Evolutionary conservation across 306 rosid genomes (phyloP), one percentile per base, ranked within the genome.

Genomic region (Rosa rugosa): DNA sequence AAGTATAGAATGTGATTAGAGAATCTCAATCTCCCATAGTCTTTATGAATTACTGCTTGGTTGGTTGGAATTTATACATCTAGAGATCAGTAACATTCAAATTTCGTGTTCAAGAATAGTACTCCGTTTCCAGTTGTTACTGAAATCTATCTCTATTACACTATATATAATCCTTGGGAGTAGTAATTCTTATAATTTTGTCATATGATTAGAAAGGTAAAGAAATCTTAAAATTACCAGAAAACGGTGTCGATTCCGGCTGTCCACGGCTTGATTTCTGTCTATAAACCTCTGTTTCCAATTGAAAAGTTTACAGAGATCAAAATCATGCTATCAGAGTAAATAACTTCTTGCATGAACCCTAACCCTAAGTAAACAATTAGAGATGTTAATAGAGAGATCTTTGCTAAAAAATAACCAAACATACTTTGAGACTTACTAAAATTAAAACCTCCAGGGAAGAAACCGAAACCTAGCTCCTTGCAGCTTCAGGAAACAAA

Each of bases 281-380:
- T 51, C 67, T 45, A 4, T 38, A 8, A 54, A 34, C 66, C 27
- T 54, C 34, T 38, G 38, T 54, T 73, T 73, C 77, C 66, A 54
- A 23, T 54, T 1, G 20, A 3, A 57, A 62, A 62, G 44, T 20
- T 23, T 1, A 34, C n/a, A 34, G 0, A 5, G 11, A 64, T 64
- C 22, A 20, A n/a, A 71, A 60, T 49, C 31, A 54, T 22, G 38
- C 17, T 27, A 31, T 73, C 56, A 46, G 22, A 23, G 53, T 44
- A 16, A 45, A 45, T 13, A 17, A 69, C 63, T 8, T 40, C 66
- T 67, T 57, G 70, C 83, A 82, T 77, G 87, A 89, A 84, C 92
- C 94, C 97, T 91, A 90, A 86, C 93, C 96, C 96, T 87, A 91
- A 80, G 70, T 46, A 50, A 71, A 22, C 45, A 22, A 75, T 75